phyloP scores from a whole-genome alignment of 2,329 filamentous ascomycete species.

The Aspergillus sp. region DNA sequence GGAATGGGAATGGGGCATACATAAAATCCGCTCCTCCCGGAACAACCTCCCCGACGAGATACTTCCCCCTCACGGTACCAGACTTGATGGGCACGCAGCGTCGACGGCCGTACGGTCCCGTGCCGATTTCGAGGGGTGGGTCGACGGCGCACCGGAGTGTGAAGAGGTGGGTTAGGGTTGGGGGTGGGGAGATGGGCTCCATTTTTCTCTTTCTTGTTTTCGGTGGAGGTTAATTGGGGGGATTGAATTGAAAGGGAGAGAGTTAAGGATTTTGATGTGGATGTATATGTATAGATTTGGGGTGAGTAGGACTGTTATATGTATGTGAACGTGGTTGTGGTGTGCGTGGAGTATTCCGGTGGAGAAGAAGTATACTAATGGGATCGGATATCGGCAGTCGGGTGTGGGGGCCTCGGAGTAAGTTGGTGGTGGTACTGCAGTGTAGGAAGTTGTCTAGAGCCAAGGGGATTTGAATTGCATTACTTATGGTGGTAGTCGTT shows the following conservation, averaged over 20 bases:
- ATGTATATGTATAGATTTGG: not conserved
- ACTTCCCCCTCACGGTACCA: conserved; percentile 24
- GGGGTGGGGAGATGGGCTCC: conserved; percentile 25
- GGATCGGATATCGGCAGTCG: conserved; percentile 4
- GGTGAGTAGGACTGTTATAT: not conserved
- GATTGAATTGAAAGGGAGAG: not conserved
- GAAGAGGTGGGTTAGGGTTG: conserved; percentile 26
- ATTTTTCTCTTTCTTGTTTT: conserved; percentile 4
- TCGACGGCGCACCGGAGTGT: conserved; percentile 28
- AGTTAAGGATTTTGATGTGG: too few species aligned
- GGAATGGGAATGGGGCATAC: too few species aligned
- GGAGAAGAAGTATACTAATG: not conserved
- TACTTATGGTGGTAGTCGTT: too few species aligned
- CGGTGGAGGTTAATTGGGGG: not conserved
- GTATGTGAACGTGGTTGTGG: not conserved
- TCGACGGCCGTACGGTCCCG: conserved; percentile 28
- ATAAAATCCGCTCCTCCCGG: conserved; percentile 32
- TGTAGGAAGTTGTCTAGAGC: not conserved
- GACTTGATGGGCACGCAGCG: conserved; percentile 29
- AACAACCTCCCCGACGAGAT: conserved; percentile 27
- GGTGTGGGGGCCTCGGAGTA: not conserved
- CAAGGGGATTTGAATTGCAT: too few species aligned
- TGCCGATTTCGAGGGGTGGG: conserved; percentile 29
- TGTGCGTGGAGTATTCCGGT: not conserved
- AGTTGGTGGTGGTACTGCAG: not conserved